Evolutionary conservation across 352 stramenopile species (phyloP), one percentile per base, ranked within the genome.

Genomic region (Aphanomyces invadans): DNA sequence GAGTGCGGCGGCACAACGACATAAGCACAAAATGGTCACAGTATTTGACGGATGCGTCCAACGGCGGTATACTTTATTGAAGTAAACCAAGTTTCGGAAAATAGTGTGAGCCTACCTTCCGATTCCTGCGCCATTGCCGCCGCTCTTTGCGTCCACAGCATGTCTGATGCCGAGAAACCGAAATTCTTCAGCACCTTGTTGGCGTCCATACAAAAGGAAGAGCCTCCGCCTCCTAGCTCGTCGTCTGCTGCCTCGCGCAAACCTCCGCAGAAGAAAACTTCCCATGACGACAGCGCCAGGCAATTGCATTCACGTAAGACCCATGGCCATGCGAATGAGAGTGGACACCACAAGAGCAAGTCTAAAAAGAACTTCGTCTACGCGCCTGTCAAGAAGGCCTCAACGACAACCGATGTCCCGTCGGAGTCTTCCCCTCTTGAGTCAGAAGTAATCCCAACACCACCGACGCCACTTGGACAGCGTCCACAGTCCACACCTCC

Each of bases 201-300:
- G 49, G 49, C 49, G 12, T 57, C 49, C 29, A 15, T 57, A 11
- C 15, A 57, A 17, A 57, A 38, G 25, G 49, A 33, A 32, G 29
- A 57, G 23, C 19, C 29, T 1, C 49, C 49, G 15, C 49, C 49
- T 32, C 49, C 12, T 52, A n/a, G n/a, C n/a, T 19, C 12, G 12
- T 25, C 78, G 78, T 48, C 44, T 25, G 12, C 49, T 7, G 9
- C 49, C 29, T 33, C 49, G n/a, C 49, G 49, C 25, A 57, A 57
- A 28, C 29, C 49, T 21, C 4, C 25, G 25, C 49, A 32, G 25
- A 57, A 57, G 49, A 57, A 57, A 28, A 4, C 25, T 4, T 33
- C 49, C 21, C 19, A 7, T 19, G 49, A 57, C 19, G 49, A 57
- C 12, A 32, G n/a, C n/a, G n/a, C n/a, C n/a, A n/a, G 29, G 5